Evolutionary conservation across 345 rosid genomes (phyloP), one percentile per base, ranked within the genome.

Genomic region (Moringa oleifera): DNA sequence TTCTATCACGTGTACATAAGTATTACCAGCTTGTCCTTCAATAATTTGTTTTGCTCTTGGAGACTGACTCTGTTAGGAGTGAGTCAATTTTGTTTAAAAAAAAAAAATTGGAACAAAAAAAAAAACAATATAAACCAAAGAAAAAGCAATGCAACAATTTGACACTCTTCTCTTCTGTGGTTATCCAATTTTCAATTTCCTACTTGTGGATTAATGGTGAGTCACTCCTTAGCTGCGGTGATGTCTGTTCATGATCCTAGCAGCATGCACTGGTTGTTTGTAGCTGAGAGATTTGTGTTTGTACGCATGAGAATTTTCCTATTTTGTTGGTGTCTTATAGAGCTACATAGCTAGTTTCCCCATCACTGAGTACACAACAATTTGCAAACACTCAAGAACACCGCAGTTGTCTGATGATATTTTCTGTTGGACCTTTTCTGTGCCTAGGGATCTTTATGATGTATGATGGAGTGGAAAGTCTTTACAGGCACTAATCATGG

Each of bases 341-440:
- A 45, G 59, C 59, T 24, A 64, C 20, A 18, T 55, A 23, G 31
- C 23, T 53, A 33, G 20, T 45, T 37, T 22, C 20, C n/a, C 59
- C 10, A n/a, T 19, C 12, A 45, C 23, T 45, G 8, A 2, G 52
- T 10, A 21, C 11, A 63, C n/a, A 53, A 17, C 6, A 10, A 53
- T 22, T 22, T 49, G 25, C 47, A 9, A 5, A 4, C 12, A 7
- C 47, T 9, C 47, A 41, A 33, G 37, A 11, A 33, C 11, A 11
- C 6, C 11, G 37, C 37, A 33, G 37, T 33, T 33, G 11, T 11
- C 5, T 33, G 37, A 33, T 33, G 11, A 11, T n/a, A n/a, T 33
- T 33, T 41, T 41, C 13, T 4, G 47, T 41, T 41, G 47, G 13
- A 41, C 12, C 17, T 1, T 1, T 41, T 16, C 47, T 41, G 16